phyloP scores from a whole-genome alignment of 2,329 filamentous ascomycete species.

The Westerdykella ornata region DNA sequence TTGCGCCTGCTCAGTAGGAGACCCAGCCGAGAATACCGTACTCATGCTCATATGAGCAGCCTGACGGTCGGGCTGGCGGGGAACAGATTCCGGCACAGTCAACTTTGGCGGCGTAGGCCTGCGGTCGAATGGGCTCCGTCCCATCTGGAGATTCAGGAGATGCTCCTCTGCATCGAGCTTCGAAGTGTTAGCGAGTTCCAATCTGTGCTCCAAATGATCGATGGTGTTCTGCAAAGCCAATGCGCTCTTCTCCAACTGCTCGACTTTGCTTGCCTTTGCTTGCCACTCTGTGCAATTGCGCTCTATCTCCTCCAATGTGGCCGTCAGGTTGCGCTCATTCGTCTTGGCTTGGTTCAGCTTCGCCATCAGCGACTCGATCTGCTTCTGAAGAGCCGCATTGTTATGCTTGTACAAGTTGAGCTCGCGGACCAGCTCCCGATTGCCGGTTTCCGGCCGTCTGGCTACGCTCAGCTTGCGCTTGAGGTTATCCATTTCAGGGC shows the following conservation, averaged over 20 bases:
- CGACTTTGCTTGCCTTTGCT: slow-evolving; percentile 22
- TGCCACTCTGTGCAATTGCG: slow-evolving; percentile 25
- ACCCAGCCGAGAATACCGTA: slow-evolving; percentile 24
- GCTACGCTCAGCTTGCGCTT: slow-evolving; percentile 35
- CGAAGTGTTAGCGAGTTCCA: slow-evolving; percentile 38
- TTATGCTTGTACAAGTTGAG: slow-evolving; percentile 36
- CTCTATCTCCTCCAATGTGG: slow-evolving; percentile 27
- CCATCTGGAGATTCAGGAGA: slow-evolving; percentile 24
- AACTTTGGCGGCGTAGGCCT: slow-evolving; percentile 6
- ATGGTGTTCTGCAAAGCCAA: slow-evolving; percentile 34
- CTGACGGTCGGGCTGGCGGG: slow-evolving; percentile 4
- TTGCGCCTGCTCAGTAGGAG: slow-evolving; percentile 9
- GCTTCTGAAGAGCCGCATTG: slow-evolving; percentile 31
- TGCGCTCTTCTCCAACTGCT: slow-evolving; percentile 19
- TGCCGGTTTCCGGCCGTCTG: slow-evolving; percentile 28
- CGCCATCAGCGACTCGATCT: slow-evolving; percentile 36
- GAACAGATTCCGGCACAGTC: neutral
- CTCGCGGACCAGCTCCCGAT: slow-evolving; percentile 33
- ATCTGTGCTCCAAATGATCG: slow-evolving; percentile 35
- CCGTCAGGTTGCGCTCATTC: slow-evolving; percentile 25
- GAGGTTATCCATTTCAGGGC: slow-evolving; percentile 33
- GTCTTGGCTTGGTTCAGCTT: slow-evolving; percentile 38
- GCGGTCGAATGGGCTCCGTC: slow-evolving; percentile 25
- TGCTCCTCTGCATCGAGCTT: slow-evolving; percentile 39
- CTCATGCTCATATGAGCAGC: slow-evolving; percentile 22